These are phyloP conservation scores for Tetragonia tetragonoides DNA, from an alignment of 148 eudicot genomes.

Conservation along the genomic window DNA sequence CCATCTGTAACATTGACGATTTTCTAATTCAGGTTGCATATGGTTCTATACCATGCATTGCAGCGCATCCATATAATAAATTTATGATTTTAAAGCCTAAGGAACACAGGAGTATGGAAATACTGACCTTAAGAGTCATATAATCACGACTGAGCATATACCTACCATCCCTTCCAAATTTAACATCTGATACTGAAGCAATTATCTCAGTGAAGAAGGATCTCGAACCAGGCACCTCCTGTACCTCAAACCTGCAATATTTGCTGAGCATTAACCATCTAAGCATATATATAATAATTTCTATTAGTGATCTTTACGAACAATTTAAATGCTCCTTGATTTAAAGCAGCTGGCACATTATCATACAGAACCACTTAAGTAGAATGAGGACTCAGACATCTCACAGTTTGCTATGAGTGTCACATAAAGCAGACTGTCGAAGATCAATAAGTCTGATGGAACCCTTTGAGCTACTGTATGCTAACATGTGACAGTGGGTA, in stretches of 20 bases:
- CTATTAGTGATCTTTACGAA: not conserved
- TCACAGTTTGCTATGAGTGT: slow-evolving; percentile 74
- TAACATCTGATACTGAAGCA: slow-evolving; percentile 65
- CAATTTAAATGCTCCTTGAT: not conserved
- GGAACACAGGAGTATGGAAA: not conserved
- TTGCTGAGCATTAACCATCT: not conserved
- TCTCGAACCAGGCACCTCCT: slow-evolving; percentile 40
- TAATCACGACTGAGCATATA: slow-evolving; percentile 74
- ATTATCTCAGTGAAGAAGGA: slow-evolving; percentile 73
- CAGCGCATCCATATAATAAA: not conserved
- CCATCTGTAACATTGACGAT: not conserved
- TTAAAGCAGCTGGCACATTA: not conserved
- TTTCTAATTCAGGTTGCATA: not conserved
- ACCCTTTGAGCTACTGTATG: slow-evolving; percentile 87
- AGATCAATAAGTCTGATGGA: slow-evolving; percentile 82
- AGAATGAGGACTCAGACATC: slow-evolving; percentile 19
- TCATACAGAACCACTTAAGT: not conserved
- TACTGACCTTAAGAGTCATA: slow-evolving; percentile 67
- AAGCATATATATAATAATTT: not conserved
- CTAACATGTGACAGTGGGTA: slow-evolving; percentile 68
- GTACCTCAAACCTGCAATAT: slow-evolving; percentile 32
- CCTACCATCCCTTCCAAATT: slow-evolving; percentile 66
- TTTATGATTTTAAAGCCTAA: not conserved
- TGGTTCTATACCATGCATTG: not conserved
- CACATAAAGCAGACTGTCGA: slow-evolving; percentile 81